Evolutionary conservation across 2,329 filamentous ascomycete species (phyloP).

Genomic region (Pseudogymnoascus sp.): DNA sequence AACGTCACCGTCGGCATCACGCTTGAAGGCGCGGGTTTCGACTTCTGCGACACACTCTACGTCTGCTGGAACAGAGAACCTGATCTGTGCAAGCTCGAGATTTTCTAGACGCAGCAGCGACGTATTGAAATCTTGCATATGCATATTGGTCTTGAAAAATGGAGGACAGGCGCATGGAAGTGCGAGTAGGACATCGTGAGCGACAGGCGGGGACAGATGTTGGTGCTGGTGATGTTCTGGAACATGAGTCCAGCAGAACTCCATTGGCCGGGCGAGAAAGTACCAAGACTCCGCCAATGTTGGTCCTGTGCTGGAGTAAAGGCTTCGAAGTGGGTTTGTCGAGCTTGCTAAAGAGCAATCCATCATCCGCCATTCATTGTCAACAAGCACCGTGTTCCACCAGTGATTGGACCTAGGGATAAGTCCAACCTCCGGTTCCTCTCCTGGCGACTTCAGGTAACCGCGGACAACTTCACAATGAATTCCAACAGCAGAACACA

Average conservation of each 20-base stretch:
- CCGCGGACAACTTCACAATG: conserved; percentile 81
- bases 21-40: conserved; percentile 70
- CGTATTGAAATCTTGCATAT: conserved; percentile 86
- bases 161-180: conserved; percentile 79
- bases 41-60: conserved; percentile 90
- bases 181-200: conserved; percentile 76
- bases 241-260: conserved; percentile 94
- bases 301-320: conserved; percentile 66
- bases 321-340: conserved; percentile 71
- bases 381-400: conserved; percentile 93
- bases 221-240: conserved; percentile 82
- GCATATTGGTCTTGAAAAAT: conserved; percentile 74
- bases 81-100: conserved; percentile 85
- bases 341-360: conserved; percentile 89
- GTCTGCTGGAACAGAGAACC: conserved; percentile 79
- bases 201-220: conserved; percentile 82
- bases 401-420: conserved; percentile 89
- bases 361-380: conserved; percentile 93
- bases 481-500: conserved; percentile 85
- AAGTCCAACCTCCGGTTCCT: conserved; percentile 69
- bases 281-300: conserved; percentile 79
- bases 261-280: conserved; percentile 81
- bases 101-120: conserved; percentile 79
- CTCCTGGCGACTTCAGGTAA: conserved; percentile 85
- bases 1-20: conserved; percentile 80